Evolutionary conservation across 1,284 basidiomycete species (phyloP), one percentile per base, ranked within the genome.

Genomic region (Ustilago esculenta): DNA sequence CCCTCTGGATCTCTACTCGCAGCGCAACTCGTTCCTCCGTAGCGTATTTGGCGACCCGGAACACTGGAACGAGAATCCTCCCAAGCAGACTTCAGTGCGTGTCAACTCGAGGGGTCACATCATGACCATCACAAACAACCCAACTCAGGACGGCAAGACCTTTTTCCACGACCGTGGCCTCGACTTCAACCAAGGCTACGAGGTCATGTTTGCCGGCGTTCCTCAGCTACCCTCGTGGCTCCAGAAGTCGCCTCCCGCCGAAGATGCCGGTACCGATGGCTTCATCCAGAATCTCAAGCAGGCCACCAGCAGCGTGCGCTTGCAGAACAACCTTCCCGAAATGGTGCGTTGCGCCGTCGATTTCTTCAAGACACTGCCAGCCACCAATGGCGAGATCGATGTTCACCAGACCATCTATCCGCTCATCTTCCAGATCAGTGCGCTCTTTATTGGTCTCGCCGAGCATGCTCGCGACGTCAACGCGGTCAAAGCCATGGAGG

Each of bases 121-220:
- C 59, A 44, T 73, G 48, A 69, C 64, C 25, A 41, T 70, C 42
- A 50, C 48, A 40, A 61, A 58, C 55, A 53, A 70, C 33, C 48
- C 58, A 9, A 20, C 29, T 11, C 20, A 49, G 15, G 71, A 69
- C 21, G 63, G 52, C 24, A 63, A 67, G 53, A 67, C 58, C 9
- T 75, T 75, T 20, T 75, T 75, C 57, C 42, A 72, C 52, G 61
- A 72, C 44, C 55, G 72, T 7, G 54, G 46, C 2, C 42, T 68
- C 33, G 36, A 72, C 32, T 75, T 75, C 30, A 57, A 61, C 21
- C 33, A 57, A 9, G 72, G 47, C 3, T 73, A 69, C 40, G 54
- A 65, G 30, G 45, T 61, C 21, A 57, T 73, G 52, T 73, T 73
- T 43, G 67, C 67, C 11, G 71, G 71, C n/a, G 41, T 75, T 17